These are phyloP conservation scores for Fulvia fulva DNA, from an alignment of 2,329 filamentous ascomycete species.

Conservation along the genomic window DNA sequence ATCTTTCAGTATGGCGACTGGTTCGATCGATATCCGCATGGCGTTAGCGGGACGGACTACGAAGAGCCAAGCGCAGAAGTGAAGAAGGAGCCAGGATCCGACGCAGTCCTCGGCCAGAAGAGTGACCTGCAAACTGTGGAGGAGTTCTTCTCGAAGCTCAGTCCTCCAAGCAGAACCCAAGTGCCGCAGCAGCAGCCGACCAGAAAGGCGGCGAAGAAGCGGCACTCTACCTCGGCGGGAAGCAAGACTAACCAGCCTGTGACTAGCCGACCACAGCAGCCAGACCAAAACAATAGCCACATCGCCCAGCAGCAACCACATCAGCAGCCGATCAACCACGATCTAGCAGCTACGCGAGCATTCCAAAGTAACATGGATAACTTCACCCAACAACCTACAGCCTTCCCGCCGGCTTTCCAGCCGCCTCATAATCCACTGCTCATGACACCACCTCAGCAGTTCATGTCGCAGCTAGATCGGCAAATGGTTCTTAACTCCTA, in stretches of 20 bases:
- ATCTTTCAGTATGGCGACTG: constrained; percentile 97
- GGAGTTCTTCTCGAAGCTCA: constrained; percentile 83
- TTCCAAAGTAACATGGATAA: constrained; percentile 21
- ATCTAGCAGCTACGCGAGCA: constrained; percentile 13
- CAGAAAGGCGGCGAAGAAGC: constrained; percentile 29
- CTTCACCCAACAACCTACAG: constrained; percentile 48
- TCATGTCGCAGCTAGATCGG: constrained; percentile 67
- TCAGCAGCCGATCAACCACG: constrained; percentile 25
- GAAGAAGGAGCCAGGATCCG: constrained; percentile 74
- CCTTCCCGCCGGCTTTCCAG: constrained; percentile 29
- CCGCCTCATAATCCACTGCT: constrained; percentile 29
- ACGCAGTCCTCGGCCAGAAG: constrained; percentile 84
- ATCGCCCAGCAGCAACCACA: constrained; percentile 20
- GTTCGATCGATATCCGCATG: constrained; percentile 93
- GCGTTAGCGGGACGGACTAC: constrained; percentile 79
- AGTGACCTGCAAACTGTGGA: constrained; percentile 89
- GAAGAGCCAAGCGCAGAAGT: constrained; percentile 63
- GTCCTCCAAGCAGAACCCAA: constrained; percentile 50
- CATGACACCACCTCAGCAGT: constrained; percentile 34
- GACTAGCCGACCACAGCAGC: constrained; percentile 14
- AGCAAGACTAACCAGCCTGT: constrained; percentile 11
- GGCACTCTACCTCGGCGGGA: constrained; percentile 29
- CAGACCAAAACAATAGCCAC: background rate
- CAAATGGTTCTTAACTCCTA: constrained; percentile 75
- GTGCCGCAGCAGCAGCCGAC: constrained; percentile 14